These are phyloP conservation scores for Trametes sp. DNA, from an alignment of 1,284 basidiomycete species.

Conservation along the genomic window DNA sequence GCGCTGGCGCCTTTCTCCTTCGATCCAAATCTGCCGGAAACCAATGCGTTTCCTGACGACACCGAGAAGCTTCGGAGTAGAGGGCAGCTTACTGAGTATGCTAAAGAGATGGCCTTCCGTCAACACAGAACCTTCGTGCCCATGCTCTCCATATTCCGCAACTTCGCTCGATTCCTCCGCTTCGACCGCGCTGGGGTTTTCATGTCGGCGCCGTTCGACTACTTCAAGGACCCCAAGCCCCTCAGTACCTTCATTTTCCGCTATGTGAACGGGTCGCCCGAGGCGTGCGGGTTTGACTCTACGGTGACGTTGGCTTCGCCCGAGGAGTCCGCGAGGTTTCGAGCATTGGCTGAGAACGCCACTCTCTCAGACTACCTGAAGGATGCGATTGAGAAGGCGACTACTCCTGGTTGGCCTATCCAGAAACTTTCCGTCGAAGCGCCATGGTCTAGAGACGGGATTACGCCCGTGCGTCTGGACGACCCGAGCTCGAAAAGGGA, in stretches of 20 bases:
- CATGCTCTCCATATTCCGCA: not conserved
- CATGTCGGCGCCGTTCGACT: conserved; percentile 6
- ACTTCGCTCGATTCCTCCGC: conserved; percentile 3
- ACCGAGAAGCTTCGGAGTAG: not conserved
- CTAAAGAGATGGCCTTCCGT: not conserved
- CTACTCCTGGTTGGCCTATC: not conserved
- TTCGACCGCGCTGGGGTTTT: conserved; percentile 1
- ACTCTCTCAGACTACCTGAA: not conserved
- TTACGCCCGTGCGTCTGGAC: not conserved
- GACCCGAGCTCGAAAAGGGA: not conserved
- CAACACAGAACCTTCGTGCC: conserved; percentile 1
- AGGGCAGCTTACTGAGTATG: not conserved
- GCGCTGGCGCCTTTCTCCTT: not conserved
- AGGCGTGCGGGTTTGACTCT: conserved; percentile 4
- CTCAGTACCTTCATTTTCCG: not conserved
- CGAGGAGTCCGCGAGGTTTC: not conserved
- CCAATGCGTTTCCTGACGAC: not conserved
- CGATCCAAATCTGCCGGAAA: not conserved
- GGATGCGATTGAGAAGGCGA: not conserved
- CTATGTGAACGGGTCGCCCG: not conserved
- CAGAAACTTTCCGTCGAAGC: not conserved
- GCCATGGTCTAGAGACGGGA: not conserved
- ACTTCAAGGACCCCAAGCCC: not conserved
- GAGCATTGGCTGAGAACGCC: not conserved
- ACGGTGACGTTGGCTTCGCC: not conserved